Evolutionary conservation across 139 green algal genomes (phyloP).

Genomic region (Mesotaenium endlicherianum): DNA sequence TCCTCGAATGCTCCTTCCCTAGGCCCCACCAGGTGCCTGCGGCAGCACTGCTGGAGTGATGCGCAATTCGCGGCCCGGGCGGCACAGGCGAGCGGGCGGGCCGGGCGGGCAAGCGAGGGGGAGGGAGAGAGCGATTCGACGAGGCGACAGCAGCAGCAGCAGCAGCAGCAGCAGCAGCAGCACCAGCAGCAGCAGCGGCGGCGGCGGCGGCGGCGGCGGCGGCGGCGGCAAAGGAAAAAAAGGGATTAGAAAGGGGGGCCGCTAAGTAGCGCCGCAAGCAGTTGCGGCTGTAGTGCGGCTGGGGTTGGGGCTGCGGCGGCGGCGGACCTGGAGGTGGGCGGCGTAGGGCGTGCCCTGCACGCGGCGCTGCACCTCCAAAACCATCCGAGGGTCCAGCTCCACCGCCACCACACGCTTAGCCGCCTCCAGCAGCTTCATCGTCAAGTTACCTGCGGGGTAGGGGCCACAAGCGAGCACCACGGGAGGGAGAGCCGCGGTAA

Average conservation of each 20-base stretch:
- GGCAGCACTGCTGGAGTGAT: too few relatives aligned
- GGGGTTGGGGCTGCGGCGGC: not conserved
- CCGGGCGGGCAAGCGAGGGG: not conserved
- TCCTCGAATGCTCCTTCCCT: too few relatives aligned
- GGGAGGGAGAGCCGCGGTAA: too few relatives aligned
- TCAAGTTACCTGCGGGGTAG: constrained; percentile 64
- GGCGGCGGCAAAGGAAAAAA: not conserved
- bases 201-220: not conserved
- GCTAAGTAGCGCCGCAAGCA: too few relatives aligned
- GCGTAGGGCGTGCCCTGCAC: constrained; percentile 80
- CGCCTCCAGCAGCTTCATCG: constrained; percentile 91
- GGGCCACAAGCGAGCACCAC: too few relatives aligned
- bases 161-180: not conserved
- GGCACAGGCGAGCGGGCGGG: not conserved
- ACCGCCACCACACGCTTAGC: constrained; percentile 94
- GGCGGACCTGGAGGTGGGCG: constrained; percentile 33
- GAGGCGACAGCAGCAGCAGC: not conserved
- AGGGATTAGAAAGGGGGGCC: not conserved
- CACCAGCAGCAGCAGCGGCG: not conserved
- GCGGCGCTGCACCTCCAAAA: constrained; percentile 89
- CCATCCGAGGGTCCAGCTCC: constrained; percentile 95
- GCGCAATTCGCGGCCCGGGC: too few relatives aligned
- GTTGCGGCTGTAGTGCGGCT: too few relatives aligned
- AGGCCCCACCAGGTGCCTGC: too few relatives aligned
- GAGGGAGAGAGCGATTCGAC: not conserved